Evolutionary conservation across 441 rosid species (phyloP), one percentile per base, ranked within the genome.

Genomic region (Gossypium laxum): DNA sequence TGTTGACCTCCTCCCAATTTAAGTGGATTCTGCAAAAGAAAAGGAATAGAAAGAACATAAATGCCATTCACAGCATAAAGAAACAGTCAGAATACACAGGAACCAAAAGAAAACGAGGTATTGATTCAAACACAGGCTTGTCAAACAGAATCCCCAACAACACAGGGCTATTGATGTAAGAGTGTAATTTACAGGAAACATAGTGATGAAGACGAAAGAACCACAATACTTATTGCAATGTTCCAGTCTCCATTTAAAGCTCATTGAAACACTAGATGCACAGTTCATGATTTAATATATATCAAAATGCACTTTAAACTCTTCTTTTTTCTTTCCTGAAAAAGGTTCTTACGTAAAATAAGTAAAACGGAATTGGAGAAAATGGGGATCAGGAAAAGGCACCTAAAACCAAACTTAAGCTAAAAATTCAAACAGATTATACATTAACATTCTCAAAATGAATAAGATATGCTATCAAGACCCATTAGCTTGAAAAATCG

Each of bases 1-100:
- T 79, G 90, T 76, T 82, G 78, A 45, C 88, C 88, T 57, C 88
- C 85, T 76, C 91, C 86, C 61, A 85, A 79, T 78, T 79, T 86
- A 26, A 90, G 81, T 73, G 87, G 83, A 83, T 82, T 80, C 99
- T 94, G 87, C 62, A 77, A 12, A 52, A 54, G 8, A 51, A n/a
- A 32, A 17, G 43, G 15, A 68, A 10, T 14, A 55, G 0, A 32
- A 69, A 55, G 41, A 30, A 34, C 52, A 55, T 4, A 17, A 34
- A 21, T 47, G 51, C 14, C 21, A 14, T 24, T 66, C 50, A 2
- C 22, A 11, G 43, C 1, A 1, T n/a, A 14, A 65, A 24, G 8
- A 66, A 24, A 66, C 22, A 47, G n/a, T 47, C 41, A 22, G 24
- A 22, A 66, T 14, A n/a, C 69, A 5, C 19, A 12, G 1, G 7